Evolutionary conservation across 2,329 filamentous ascomycete genomes (phyloP), one percentile per base, ranked within the genome.

Genomic region (Trichophyton schoenleinii): DNA sequence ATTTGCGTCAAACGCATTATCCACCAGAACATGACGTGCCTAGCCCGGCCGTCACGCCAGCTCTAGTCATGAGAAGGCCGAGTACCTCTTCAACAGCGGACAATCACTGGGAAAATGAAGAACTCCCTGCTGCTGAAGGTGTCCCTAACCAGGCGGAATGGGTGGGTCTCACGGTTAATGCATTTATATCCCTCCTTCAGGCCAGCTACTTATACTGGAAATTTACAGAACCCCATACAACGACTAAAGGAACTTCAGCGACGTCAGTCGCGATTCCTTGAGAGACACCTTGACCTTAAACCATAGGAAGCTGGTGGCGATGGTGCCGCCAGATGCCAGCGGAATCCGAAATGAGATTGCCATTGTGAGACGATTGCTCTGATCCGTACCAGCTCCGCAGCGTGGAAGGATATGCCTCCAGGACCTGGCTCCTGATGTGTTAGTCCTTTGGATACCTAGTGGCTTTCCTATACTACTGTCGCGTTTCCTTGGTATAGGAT

Each of bases 71-170:
- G 34, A 82, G 83, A 64, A 80, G 87, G 67, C 78, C 81, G 38
- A 85, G 77, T 58, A 88, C 87, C 72, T 89, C 85, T 86, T 84
- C 82, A 59, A 77, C 78, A 28, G 82, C 83, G 63, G 78, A 83
- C 63, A 78, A 58, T 31, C 58, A 28, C 28, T 20, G 8, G 34
- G 52, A 60, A 13, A 36, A 41, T 36, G 63, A 61, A 13, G 38
- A 41, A 36, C 79, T 96, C 67, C 89, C 89, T 64, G 78, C 79
- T 66, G 91, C 91, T 58, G 83, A 89, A 71, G 91, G 90, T 59
- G 91, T 96, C 65, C 91, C 91, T 64, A 80, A 84, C 73, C 91
- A 96, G 81, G 82, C 84, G 71, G 89, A 96, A 74, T 96, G 92
- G 92, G 91, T 96, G 90, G 87, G 89, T 89, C 80, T 78, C 70